Evolutionary conservation across 2,329 filamentous ascomycete species (phyloP).

Genomic region (Sporothrix pseudoabietina): DNA sequence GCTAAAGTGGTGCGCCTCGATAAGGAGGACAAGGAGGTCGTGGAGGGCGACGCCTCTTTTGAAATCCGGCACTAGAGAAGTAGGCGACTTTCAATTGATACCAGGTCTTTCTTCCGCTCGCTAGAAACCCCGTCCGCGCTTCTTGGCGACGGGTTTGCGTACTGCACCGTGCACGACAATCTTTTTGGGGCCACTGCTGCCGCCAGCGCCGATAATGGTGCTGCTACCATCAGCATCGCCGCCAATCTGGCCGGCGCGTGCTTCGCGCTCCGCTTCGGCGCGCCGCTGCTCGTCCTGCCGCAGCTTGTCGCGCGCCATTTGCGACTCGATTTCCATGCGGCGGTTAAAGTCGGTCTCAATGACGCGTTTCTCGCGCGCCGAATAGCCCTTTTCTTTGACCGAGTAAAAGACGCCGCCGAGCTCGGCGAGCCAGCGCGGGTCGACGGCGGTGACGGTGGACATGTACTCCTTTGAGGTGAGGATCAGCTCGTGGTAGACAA

Average conservation of each 20-base stretch:
- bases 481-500: constrained; percentile 97
- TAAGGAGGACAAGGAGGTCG: constrained; percentile 64
- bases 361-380: constrained; percentile 78
- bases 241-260: constrained; percentile 50
- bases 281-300: constrained; percentile 60
- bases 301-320: constrained; percentile 86
- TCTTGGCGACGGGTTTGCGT: constrained; percentile 61
- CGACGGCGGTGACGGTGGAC: constrained; percentile 92
- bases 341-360: constrained; percentile 90
- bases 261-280: constrained; percentile 50
- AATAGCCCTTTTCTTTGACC: constrained; percentile 96
- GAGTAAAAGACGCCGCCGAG: constrained; percentile 96
- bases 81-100: not conserved
- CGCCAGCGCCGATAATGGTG: constrained; percentile 33
- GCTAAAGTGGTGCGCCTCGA: constrained; percentile 76
- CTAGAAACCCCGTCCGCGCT: constrained; percentile 57
- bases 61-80: constrained; percentile 50
- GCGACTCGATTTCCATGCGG: constrained; percentile 87
- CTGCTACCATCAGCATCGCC: constrained; percentile 44
- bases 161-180: constrained; percentile 64
- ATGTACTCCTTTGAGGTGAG: constrained; percentile 98
- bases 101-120: not conserved
- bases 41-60: constrained; percentile 70
- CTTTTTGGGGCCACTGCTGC: constrained; percentile 52
- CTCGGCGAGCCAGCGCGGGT: constrained; percentile 96